phyloP scores from a whole-genome alignment of 2,329 filamentous ascomycete species.

The Verticillium dahliae region DNA sequence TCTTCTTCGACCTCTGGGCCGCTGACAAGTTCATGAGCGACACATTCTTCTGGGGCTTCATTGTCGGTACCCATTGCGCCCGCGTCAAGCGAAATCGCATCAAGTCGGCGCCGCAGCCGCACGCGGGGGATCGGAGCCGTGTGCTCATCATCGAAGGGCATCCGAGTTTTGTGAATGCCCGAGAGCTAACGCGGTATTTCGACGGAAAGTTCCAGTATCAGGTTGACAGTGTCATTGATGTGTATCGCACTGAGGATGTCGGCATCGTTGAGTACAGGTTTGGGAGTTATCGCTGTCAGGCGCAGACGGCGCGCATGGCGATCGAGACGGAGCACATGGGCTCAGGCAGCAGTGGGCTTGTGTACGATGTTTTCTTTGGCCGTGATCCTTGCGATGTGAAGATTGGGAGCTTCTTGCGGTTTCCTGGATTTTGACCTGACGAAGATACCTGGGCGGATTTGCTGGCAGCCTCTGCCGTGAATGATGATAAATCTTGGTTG shows the following conservation, averaged over 20 bases:
- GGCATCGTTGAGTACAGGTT: slow-evolving; percentile 43
- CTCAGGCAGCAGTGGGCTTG: slow-evolving; percentile 4
- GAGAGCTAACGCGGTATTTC: slow-evolving; percentile 33
- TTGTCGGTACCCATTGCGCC: slow-evolving; percentile 27
- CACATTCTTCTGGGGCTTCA: slow-evolving; percentile 21
- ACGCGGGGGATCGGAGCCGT: slow-evolving; percentile 28
- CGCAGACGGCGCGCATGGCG: slow-evolving; percentile 35
- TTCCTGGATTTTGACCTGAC: no score
- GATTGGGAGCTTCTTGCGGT: no score
- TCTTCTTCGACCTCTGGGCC: slow-evolving; percentile 36
- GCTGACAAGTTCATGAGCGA: slow-evolving; percentile 27
- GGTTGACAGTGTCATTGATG: slow-evolving; percentile 32
- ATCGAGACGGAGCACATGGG: slow-evolving; percentile 1
- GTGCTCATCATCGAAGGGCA: slow-evolving; percentile 45
- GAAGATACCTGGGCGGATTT: no score
- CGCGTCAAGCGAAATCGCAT: slow-evolving; percentile 42
- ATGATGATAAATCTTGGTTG: no score
- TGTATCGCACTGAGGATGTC: slow-evolving; percentile 18
- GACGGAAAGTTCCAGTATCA: slow-evolving; percentile 35
- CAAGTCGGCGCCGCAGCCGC: slow-evolving; percentile 24
- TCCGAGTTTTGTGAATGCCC: slow-evolving; percentile 33
- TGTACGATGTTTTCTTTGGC: slow-evolving; percentile 13
- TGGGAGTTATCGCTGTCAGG: slow-evolving; percentile 48
- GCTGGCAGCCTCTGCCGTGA: no score
- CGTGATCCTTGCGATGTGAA: slow-evolving; percentile 5